Evolutionary conservation across 768 basidiomycete genomes (phyloP), one percentile per base, ranked within the genome.

Genomic region (Lactifluus volemus): DNA sequence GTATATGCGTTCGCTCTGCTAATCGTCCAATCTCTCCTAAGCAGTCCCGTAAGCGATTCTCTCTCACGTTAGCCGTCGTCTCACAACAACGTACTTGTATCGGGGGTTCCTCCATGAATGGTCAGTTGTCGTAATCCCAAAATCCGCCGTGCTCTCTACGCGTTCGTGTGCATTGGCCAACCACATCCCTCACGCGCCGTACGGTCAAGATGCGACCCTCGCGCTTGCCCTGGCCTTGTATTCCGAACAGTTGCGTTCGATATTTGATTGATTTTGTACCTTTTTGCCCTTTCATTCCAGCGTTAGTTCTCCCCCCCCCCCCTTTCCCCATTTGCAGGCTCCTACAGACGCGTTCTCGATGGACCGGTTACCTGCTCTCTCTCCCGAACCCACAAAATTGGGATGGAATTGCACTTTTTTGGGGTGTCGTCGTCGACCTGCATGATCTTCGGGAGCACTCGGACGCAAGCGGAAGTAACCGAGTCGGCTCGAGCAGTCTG

Each of bases 331-430:
- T 15, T 53, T 38, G 54, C 58, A 71, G 70, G 39, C 39, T 61
- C 25, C 49, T 61, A 2, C 63, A 60, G 29, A 34, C 39, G 8
- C 52, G 14, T 39, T 70, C 69, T 45, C 67, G 65, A 21, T 71
- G 70, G 70, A 53, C 51, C 59, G 70, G 61, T 38, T 71, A 71
- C 58, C 50, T 71, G 5, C 55, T 63, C 25, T 67, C 68, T 12
- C 64, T 71, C 8, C 70, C 70, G 9, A 25, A 8, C 14, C 48
- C 52, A 17, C 57, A 32, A 19, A 60, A 55, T 32, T 61, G 63
- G 63, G 39, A 60, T 15, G 68, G 68, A 19, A 65, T 71, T 50
- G 70, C 63, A n/a, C 55, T 67, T 36, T 71, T 71, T 45, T 71
- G 70, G 70, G 62, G 50, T 52, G 45, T 47, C 44, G 6, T 45